Evolutionary conservation across 2,329 filamentous ascomycete genomes (phyloP), one percentile per base, ranked within the genome.

Genomic region (Diaporthe sp.): DNA sequence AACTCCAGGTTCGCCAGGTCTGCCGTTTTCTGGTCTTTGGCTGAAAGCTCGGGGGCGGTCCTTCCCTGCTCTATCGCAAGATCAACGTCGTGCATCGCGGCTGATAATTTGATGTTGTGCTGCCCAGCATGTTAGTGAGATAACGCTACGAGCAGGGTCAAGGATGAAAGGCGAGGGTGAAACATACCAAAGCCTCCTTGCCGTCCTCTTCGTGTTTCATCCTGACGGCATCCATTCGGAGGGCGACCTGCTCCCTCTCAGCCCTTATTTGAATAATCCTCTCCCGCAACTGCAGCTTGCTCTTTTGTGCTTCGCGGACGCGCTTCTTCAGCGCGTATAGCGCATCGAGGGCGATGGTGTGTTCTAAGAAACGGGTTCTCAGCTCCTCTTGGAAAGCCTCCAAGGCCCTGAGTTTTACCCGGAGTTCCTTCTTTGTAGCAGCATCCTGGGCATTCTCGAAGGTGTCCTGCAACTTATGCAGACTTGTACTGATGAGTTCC

Each of bases 141-240:
- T 10, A 49, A 71, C 39, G 34, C 28, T 60, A 15, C 25, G 53
- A 6, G 44, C 49, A 31, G 31, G 10, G n/a, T 17, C 4, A 5
- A 37, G 12, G 34, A 17, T 10, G 12, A 46, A 31, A 25, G 25
- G 49, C 6, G 19, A 6, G 53, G 28, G 19, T 42, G 46, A 28
- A 28, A 34, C 82, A 77, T 82, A 91, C 90, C 82, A 89, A 83
- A 72, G 88, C 86, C 74, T 88, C 85, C 76, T 86, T 87, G 71
- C 85, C 88, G 39, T 90, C 88, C 3, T 84, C 86, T 76, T 92
- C 90, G 74, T 93, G 91, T 78, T 87, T 88, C 49, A 87, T 87
- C 60, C 92, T 86, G n/a, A 92, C 85, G 10, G 90, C 90, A 77
- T 93, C 92, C 86, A 92, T 92, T 57, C 87, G 88, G 25, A 93